A percentile compares a stretch with the other conserved stretches of the same genome.
Conservation (phyloP, 2,329 filamentous ascomycete species). For the Neospermospora avenae region DNA sequence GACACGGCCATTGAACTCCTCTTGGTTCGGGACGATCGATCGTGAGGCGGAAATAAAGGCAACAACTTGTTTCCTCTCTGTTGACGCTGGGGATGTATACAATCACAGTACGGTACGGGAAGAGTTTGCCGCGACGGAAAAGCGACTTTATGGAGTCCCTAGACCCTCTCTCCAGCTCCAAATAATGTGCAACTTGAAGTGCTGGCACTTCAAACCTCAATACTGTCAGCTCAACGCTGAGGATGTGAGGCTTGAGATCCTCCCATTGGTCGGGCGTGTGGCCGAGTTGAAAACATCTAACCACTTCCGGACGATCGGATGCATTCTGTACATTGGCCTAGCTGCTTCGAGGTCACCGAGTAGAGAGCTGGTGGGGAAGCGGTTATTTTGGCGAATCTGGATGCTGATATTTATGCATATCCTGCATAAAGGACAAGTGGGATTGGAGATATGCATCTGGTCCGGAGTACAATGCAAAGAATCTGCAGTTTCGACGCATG, state of each 20-base stretch:
- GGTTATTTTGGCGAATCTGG: background rate
- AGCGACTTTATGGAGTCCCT: background rate
- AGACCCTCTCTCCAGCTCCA: background rate
- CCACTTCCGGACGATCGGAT: too few relatives aligned
- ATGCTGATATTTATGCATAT: background rate
- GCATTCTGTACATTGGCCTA: background rate
- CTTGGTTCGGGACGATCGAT: background rate
- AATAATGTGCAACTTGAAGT: background rate
- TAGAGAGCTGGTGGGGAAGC: background rate
- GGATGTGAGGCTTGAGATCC: background rate
- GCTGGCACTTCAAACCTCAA: constrained; percentile 1
- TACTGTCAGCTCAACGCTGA: background rate
- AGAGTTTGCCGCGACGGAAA: background rate
- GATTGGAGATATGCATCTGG: background rate
- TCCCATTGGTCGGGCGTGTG: constrained; percentile 1
- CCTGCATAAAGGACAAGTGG: too few relatives aligned
- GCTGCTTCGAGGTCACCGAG: background rate
- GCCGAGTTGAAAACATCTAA: background rate
- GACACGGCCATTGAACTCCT: background rate
- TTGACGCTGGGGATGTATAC: background rate
- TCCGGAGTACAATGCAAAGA: background rate
- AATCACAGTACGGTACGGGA: background rate
- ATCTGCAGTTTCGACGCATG: background rate
- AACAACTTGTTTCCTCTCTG: background rate
- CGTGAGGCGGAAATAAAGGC: background rate